A percentile compares a stretch with the other conserved stretches of the same genome.
Evolutionary conservation across 1,139 yeast genomes (phyloP).

Genomic region (Blastobotrys proliferans): DNA sequence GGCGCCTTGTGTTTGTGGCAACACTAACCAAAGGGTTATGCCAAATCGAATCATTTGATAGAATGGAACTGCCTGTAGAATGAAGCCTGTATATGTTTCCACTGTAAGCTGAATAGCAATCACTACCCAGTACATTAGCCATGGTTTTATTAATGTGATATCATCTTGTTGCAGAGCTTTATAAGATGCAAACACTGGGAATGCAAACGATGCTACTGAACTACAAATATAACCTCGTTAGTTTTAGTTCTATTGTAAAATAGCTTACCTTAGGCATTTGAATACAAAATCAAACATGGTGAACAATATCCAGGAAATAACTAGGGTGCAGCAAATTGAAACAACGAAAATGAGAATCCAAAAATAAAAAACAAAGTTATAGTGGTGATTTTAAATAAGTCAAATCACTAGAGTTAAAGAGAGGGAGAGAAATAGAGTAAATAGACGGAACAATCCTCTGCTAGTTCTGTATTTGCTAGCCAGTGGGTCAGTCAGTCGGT

Average conservation of each 20-base stretch:
- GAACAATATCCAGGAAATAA: not conserved
- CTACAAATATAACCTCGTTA: slow-evolving; percentile 15
- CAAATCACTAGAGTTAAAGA: not conserved
- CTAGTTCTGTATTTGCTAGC: no score
- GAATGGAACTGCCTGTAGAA: slow-evolving; percentile 45
- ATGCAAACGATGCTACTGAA: slow-evolving; percentile 41
- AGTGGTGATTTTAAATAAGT: not conserved
- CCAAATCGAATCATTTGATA: slow-evolving; percentile 42
- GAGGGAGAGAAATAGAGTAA: not conserved
- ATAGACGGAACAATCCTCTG: no score
- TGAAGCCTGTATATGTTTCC: slow-evolving; percentile 43
- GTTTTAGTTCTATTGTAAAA: not conserved
- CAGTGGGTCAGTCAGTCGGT: no score
- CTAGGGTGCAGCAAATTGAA: not conserved
- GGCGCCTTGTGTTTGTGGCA: slow-evolving; percentile 45
- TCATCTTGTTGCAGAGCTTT: slow-evolving; percentile 49
- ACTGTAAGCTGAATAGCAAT: slow-evolving; percentile 41
- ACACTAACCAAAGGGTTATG: slow-evolving; percentile 48
- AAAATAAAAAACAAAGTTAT: no score
- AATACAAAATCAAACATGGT: slow-evolving; percentile 11
- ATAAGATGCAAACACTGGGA: slow-evolving; percentile 58
- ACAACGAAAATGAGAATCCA: not conserved
- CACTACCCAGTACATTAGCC: slow-evolving; percentile 64
- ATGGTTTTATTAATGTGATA: slow-evolving; percentile 47
- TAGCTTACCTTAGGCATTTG: slow-evolving; percentile 10